phyloP scores from a whole-genome alignment of 805 yeast species.

The Zygoascus bituminiphila region DNA sequence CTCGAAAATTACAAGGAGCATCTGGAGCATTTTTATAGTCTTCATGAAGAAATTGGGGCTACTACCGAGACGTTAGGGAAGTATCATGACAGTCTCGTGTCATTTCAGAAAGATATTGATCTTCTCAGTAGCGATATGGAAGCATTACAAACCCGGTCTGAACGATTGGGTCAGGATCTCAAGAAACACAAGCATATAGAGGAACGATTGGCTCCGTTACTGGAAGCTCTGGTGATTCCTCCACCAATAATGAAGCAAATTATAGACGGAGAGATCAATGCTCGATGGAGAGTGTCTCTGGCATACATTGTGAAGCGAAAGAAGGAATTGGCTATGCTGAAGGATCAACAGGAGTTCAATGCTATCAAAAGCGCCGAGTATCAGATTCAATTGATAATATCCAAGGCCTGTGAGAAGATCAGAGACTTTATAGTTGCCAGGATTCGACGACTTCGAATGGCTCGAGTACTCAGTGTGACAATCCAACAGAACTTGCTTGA shows the following conservation, averaged over 20 bases:
- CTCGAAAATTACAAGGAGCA: constrained; percentile 4
- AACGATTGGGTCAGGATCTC: constrained; percentile 40
- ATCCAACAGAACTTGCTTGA: constrained; percentile 59
- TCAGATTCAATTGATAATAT: constrained; percentile 43
- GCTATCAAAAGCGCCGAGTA: constrained; percentile 18
- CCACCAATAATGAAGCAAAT: constrained; percentile 59
- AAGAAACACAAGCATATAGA: constrained; percentile 42
- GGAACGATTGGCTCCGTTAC: constrained; percentile 57
- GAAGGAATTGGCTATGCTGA: constrained; percentile 14
- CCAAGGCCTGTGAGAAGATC: constrained; percentile 65
- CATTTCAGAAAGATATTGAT: constrained; percentile 52
- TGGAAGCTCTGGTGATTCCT: constrained; percentile 66
- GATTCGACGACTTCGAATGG: constrained; percentile 60
- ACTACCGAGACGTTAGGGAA: constrained; percentile 33
- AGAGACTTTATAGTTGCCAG: constrained; percentile 58
- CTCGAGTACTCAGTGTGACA: constrained; percentile 60
- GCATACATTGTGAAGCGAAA: constrained; percentile 17
- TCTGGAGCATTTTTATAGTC: constrained; percentile 13
- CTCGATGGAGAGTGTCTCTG: constrained; percentile 45
- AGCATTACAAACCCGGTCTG: constrained; percentile 46
- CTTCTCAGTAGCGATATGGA: constrained; percentile 54
- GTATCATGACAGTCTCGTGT: constrained; percentile 42
- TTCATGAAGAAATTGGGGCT: constrained; percentile 15
- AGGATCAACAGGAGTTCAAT: constrained; percentile 9
- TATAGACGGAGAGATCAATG: constrained; percentile 46